phyloP scores from a whole-genome alignment of 192 early-diverging fungal genomes.

The Polychytrium aggregatum region DNA sequence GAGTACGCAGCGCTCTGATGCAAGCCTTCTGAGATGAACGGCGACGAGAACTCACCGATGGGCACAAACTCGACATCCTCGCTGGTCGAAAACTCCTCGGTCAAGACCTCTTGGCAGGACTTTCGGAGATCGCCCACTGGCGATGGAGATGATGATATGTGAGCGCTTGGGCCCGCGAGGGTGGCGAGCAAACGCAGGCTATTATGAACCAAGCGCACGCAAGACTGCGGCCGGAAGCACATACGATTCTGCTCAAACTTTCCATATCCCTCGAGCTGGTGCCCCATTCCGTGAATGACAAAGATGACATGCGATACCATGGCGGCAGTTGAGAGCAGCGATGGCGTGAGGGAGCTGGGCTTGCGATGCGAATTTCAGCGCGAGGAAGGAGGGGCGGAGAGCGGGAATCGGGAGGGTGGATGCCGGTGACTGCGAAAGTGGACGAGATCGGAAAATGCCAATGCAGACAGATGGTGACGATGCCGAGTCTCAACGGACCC shows the following conservation, averaged over 20 bases:
- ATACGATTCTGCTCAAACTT: slow-evolving; percentile 7
- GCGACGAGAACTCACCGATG: slow-evolving; percentile 7
- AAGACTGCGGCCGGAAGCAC: slow-evolving; percentile 2
- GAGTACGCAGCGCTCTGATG: no score
- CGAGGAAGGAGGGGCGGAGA: no score
- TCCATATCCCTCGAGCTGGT: slow-evolving; percentile 5
- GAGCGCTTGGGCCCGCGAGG: background rate
- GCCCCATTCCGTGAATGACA: slow-evolving; percentile 37
- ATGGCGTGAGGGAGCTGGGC: no score
- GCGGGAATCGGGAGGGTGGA: no score
- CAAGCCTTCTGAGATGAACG: background rate
- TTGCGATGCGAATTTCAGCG: no score
- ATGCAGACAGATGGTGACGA: no score
- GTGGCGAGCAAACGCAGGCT: background rate
- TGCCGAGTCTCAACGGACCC: no score
- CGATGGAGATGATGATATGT: background rate
- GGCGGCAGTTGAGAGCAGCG: no score
- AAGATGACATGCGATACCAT: slow-evolving; percentile 24
- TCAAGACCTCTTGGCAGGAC: slow-evolving; percentile 17
- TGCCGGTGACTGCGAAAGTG: no score
- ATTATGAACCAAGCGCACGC: slow-evolving; percentile 15
- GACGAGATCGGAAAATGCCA: no score
- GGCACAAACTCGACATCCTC: slow-evolving; percentile 22
- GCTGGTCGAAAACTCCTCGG: slow-evolving; percentile 19
- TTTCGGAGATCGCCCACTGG: slow-evolving; percentile 14